These are phyloP conservation scores for Dictyophora rubrovolvata DNA, from an alignment of 768 basidiomycete genomes.

Conservation along the genomic window DNA sequence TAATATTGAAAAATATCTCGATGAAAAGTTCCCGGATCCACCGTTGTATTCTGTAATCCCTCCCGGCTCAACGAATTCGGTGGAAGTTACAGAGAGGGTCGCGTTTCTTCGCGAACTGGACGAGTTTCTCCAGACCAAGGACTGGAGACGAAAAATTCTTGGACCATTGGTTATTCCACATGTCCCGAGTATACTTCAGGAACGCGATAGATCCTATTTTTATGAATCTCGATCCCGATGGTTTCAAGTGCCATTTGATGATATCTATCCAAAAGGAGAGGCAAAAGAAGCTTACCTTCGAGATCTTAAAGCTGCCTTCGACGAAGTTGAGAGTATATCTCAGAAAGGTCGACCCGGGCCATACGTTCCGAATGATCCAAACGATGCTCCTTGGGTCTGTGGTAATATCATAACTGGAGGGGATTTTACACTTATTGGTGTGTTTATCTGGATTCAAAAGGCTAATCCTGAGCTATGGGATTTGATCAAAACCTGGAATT, in stretches of 20 bases:
- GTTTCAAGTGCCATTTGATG: background rate
- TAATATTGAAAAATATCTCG: background rate
- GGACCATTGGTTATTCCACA: background rate
- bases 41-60: background rate
- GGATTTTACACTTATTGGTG: background rate
- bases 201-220: background rate
- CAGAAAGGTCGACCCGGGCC: background rate
- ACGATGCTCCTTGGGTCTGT: background rate
- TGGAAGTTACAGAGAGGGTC: background rate
- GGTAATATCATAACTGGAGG: background rate
- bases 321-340: background rate
- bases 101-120: background rate
- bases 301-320: background rate
- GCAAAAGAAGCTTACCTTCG: background rate
- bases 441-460: background rate
- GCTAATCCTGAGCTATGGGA: background rate
- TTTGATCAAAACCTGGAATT: background rate
- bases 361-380: background rate
- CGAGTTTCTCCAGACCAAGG: background rate
- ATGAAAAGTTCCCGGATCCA: background rate
- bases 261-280: background rate
- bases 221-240: background rate
- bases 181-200: background rate
- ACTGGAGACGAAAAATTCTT: background rate
- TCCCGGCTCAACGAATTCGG: background rate